A percentile compares a stretch with the other conserved stretches of the same genome.
phyloP scores from a whole-genome alignment of 2,329 filamentous ascomycete species.

The Hymenoscyphus occultus region DNA sequence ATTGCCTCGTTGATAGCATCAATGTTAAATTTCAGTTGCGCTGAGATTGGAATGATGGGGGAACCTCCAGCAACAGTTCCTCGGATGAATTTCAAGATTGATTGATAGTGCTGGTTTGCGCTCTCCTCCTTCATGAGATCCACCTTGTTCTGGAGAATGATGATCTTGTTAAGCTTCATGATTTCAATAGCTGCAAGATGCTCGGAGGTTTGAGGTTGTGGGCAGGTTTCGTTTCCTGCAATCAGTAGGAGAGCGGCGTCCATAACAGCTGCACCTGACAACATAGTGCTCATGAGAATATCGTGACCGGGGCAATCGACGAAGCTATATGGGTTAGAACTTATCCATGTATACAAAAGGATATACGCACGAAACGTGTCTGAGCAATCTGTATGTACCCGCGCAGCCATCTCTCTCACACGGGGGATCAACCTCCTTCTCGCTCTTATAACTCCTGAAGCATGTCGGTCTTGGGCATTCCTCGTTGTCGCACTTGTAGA shows the following conservation, averaged over 20 bases:
- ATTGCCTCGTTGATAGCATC: conserved; percentile 96
- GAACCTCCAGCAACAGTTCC: conserved; percentile 94
- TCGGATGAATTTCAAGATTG: conserved; percentile 96
- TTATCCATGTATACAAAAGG: neutral
- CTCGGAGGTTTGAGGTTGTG: conserved; percentile 97
- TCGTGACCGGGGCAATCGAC: conserved; percentile 99
- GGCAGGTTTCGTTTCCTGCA: conserved; percentile 96
- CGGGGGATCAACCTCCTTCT: conserved; percentile 95
- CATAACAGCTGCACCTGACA: conserved; percentile 99
- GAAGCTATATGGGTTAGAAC: conserved; percentile 59
- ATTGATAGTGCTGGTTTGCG: conserved; percentile 90
- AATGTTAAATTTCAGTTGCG: conserved; percentile 99
- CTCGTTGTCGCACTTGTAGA: conserved; percentile 95
- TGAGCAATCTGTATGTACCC: conserved; percentile 82
- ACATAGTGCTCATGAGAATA: conserved; percentile 99
- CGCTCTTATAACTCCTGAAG: conserved; percentile 96
- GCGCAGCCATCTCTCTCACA: conserved; percentile 91
- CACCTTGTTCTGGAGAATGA: conserved; percentile 99
- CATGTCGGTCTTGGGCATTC: conserved; percentile 92
- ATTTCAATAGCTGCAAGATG: conserved; percentile 99
- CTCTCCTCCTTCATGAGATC: conserved; percentile 97
- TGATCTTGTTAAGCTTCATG: conserved; percentile 99
- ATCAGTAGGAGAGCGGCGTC: conserved; percentile 95
- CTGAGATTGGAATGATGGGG: conserved; percentile 94
- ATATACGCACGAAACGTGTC: conserved; percentile 81